Conservation (phyloP, 176 grass and related monocot species). For the Oryza punctata region DNA sequence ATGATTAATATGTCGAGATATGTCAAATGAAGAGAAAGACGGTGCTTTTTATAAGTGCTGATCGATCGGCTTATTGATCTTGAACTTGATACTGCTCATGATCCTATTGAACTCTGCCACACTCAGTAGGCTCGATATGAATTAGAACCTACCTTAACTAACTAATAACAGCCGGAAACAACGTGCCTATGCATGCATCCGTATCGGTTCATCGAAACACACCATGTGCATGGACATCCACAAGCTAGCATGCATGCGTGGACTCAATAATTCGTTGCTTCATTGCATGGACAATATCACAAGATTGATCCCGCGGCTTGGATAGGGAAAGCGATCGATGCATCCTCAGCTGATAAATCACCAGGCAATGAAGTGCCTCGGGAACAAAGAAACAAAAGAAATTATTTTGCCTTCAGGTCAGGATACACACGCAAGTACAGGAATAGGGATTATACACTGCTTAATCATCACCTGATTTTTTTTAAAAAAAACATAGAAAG, state of each 20-base stretch:
- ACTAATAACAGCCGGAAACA: constrained; percentile 30
- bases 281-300: constrained; percentile 2
- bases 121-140: neutral
- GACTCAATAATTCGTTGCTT: constrained; percentile 35
- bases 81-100: neutral
- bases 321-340: neutral
- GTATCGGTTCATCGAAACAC: constrained; percentile 32
- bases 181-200: neutral
- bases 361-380: constrained; percentile 26
- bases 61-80: neutral
- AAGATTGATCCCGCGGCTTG: neutral
- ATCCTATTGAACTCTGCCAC: neutral
- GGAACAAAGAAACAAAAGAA: constrained; percentile 7
- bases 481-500: too few species aligned
- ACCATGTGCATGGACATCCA: constrained; percentile 46
- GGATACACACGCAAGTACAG: neutral
- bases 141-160: constrained; percentile 17
- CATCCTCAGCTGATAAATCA: neutral
- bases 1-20: neutral
- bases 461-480: neutral
- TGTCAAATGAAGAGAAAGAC: neutral
- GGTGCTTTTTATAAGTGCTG: neutral
- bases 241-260: neutral
- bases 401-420: constrained; percentile 3
- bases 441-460: neutral